Evolutionary conservation across 306 rosid species (phyloP), one percentile per base, ranked within the genome.

Genomic region (Psophocarpus tetragonolobus): DNA sequence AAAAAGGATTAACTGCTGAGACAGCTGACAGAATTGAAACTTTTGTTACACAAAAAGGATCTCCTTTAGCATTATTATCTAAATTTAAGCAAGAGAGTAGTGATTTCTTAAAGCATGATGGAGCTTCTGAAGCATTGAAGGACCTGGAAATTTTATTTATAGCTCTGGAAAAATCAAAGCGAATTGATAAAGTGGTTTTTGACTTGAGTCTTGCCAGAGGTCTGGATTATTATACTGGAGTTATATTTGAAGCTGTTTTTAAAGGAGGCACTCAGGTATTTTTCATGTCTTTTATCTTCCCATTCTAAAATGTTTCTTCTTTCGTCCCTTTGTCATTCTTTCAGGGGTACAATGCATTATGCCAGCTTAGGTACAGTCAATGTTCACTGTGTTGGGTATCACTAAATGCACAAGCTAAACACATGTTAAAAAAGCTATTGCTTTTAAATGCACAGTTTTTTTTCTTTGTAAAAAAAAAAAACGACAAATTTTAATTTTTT

Each of bases 121-220:
- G 84, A 67, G 90, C 97, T 45, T 32, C 65, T 9, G 94, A 91
- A 11, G 97, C 96, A 12, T 84, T 92, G 89, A 85, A 81, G 74
- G 99, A 92, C 15, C 83, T 95, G 68, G 94, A 88, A 84, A 91
- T 92, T 73, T 85, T 95, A 73, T 95, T 95, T 65, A 84, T 76
- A 66, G 95, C 93, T 67, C 86, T 95, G 72, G 97, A 91, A 24
- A 88, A 86, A 54, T 87, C 99, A 0, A 88, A 86, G 76, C 76
- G 92, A 68, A 85, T 91, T 65, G 87, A 85, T 38, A 89, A 75
- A 75, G 97, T 95, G 68, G 89, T 90, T 74, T 92, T 95, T 88
- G 97, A 95, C 94, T 83, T 95, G 83, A 95, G 99, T 76, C 99
- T 92, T 73, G 97, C 99, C 63, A 87, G 99, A 78, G 99, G 99